A percentile compares a stretch with the other conserved stretches of the same genome.
These are phyloP conservation scores for Rhododendron vialii DNA, from an alignment of 148 eudicot genomes.

Conservation along the genomic window DNA sequence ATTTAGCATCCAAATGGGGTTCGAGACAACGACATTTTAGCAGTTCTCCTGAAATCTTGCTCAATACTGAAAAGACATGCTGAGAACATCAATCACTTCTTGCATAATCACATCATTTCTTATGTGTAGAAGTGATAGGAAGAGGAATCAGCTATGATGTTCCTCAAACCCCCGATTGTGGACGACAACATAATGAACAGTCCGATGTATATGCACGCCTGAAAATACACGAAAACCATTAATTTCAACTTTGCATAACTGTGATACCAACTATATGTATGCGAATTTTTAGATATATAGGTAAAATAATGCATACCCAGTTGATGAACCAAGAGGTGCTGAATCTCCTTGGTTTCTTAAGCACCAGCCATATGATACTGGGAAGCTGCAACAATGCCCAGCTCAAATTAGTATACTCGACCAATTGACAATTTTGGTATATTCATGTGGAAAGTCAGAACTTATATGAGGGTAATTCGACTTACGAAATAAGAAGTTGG, in stretches of 20 bases:
- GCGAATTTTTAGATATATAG: neutral
- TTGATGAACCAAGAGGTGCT: slow-evolving; percentile 72
- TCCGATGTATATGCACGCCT: slow-evolving; percentile 71
- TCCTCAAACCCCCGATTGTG: slow-evolving; percentile 77
- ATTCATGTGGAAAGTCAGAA: neutral
- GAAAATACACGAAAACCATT: slow-evolving; percentile 9
- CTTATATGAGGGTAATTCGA: neutral
- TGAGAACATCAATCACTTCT: neutral
- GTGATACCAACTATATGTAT: neutral
- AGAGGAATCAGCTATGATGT: slow-evolving; percentile 73
- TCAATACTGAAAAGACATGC: neutral
- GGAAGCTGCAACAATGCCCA: slow-evolving; percentile 59
- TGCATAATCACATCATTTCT: neutral
- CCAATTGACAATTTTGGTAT: no score
- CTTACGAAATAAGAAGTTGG: slow-evolving; percentile 89
- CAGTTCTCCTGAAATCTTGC: slow-evolving; percentile 19
- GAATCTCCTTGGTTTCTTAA: slow-evolving; percentile 76
- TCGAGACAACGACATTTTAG: neutral
- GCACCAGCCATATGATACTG: slow-evolving; percentile 70
- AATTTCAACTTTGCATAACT: neutral
- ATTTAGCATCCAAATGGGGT: neutral
- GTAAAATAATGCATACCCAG: slow-evolving; percentile 47
- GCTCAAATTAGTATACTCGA: neutral
- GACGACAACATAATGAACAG: slow-evolving; percentile 79
- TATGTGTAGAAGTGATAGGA: slow-evolving; percentile 66